These are phyloP conservation scores for Coleophoma cylindrospora DNA, from an alignment of 2,329 filamentous ascomycete species.

Conservation along the genomic window DNA sequence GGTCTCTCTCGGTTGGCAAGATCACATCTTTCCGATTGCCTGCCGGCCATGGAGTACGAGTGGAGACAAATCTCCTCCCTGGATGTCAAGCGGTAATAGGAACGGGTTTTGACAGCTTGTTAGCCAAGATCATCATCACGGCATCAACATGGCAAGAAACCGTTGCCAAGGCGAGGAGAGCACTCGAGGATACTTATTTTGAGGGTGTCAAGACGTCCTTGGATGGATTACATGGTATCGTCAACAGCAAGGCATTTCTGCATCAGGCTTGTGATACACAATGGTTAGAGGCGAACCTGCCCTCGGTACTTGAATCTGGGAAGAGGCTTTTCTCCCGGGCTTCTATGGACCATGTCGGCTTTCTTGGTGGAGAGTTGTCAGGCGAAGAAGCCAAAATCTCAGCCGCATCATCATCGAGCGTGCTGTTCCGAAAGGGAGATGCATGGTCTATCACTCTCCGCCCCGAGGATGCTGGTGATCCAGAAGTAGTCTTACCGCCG, in stretches of 20 bases:
- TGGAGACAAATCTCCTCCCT: constrained; percentile 34
- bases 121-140: constrained; percentile 40
- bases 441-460: constrained; percentile 49
- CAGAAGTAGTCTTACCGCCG: constrained; percentile 19
- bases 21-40: constrained; percentile 49
- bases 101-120: constrained; percentile 41
- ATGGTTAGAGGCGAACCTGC: constrained; percentile 50
- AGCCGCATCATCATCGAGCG: constrained; percentile 27
- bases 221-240: constrained; percentile 46
- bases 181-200: constrained; percentile 50
- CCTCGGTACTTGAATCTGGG: constrained; percentile 24
- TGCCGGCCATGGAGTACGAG: constrained; percentile 46
- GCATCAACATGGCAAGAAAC: constrained; percentile 43
- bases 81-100: constrained; percentile 34
- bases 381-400: constrained; percentile 9
- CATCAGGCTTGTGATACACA: constrained; percentile 44
- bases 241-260: constrained; percentile 44
- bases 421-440: constrained; percentile 52
- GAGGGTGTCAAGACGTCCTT: constrained; percentile 54
- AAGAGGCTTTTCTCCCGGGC: constrained; percentile 25
- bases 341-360: constrained; percentile 24
- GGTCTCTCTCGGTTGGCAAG: constrained; percentile 55
- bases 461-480: constrained; percentile 17
- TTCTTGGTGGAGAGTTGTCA: constrained; percentile 10
- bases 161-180: constrained; percentile 47